Percentiles rank a stretch among this genome's conserved stretches.
Conservation (phyloP, 2,329 filamentous ascomycete species). For the Cladosporium sp. region DNA sequence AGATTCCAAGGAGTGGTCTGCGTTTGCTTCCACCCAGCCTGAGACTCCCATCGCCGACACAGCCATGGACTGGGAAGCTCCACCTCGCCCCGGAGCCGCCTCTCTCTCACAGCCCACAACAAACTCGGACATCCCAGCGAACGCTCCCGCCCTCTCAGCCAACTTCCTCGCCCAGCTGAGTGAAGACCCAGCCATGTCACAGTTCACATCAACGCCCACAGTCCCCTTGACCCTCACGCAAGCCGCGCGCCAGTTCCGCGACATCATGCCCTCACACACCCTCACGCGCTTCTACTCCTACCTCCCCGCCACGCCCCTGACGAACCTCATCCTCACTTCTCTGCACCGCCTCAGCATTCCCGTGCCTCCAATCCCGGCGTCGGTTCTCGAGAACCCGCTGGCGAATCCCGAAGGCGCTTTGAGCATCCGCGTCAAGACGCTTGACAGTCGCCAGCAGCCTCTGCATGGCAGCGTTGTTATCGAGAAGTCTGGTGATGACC, state of each 20-base stretch:
- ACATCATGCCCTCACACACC: constrained; percentile 84
- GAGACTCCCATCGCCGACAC: constrained; percentile 70
- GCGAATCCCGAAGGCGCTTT: constrained; percentile 44
- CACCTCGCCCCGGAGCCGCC: constrained; percentile 52
- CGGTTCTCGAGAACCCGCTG: constrained; percentile 4
- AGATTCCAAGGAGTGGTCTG: constrained; percentile 36
- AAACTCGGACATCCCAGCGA: constrained; percentile 37
- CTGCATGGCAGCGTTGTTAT: constrained; percentile 75
- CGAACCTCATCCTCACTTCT: constrained; percentile 77
- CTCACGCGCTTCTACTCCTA: constrained; percentile 91
- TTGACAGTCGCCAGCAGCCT: constrained; percentile 70
- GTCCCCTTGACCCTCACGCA: constrained; percentile 86
- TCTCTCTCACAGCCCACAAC: constrained; percentile 22
- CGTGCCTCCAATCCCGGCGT: constrained; percentile 46
- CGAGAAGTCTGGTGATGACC: constrained; percentile 58
- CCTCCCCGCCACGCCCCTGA: constrained; percentile 70
- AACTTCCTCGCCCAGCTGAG: constrained; percentile 63
- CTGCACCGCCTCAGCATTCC: constrained; percentile 85
- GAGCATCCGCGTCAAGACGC: constrained; percentile 60
- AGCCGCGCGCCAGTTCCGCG: constrained; percentile 80
- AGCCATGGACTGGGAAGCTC: constrained; percentile 85
- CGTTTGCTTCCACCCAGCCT: constrained; percentile 80
- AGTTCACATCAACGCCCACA: constrained; percentile 78
- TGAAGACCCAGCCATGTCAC: constrained; percentile 79
- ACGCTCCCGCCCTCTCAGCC: constrained; percentile 24